phyloP scores from a whole-genome alignment of 352 stramenopile species.

The Globisporangium rhizosaccharum region DNA sequence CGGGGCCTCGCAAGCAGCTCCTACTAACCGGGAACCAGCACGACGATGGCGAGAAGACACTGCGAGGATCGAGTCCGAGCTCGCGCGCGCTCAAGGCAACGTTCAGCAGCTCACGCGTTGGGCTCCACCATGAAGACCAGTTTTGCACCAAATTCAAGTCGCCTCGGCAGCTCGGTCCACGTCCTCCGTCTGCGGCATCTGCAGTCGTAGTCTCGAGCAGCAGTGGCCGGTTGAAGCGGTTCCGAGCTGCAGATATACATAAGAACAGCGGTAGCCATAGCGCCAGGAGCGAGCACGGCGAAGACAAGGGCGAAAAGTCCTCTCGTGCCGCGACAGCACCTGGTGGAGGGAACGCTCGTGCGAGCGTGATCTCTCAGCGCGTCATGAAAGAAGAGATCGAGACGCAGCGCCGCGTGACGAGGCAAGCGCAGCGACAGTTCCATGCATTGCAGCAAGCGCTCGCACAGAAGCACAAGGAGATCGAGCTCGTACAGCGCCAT shows the following conservation, averaged over 20 bases:
- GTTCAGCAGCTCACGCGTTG: conserved; percentile 8
- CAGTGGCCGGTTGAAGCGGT: conserved; percentile 1
- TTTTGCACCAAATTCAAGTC: conserved; percentile 13
- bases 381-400: conserved; percentile 58
- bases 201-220: background rate
- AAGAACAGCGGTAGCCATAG: background rate
- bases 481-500: conserved; percentile 32
- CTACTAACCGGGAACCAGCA: background rate
- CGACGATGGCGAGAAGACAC: background rate
- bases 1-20: background rate
- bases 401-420: conserved; percentile 39
- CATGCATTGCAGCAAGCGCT: conserved; percentile 35
- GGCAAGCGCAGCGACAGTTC: conserved; percentile 36
- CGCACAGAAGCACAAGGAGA: conserved; percentile 26
- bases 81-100: conserved; percentile 2
- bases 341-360: background rate
- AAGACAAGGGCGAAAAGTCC: background rate
- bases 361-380: conserved; percentile 20
- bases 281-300: background rate
- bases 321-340: background rate
- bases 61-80: background rate
- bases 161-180: conserved; percentile 1
- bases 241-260: background rate
- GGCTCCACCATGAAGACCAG: conserved; percentile 5
- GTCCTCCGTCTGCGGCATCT: conserved; percentile 6